Percentiles rank a stretch among this genome's conserved stretches.
Conservation (phyloP, 2,329 filamentous ascomycete genomes). For the Dactylellina haptotyla region DNA sequence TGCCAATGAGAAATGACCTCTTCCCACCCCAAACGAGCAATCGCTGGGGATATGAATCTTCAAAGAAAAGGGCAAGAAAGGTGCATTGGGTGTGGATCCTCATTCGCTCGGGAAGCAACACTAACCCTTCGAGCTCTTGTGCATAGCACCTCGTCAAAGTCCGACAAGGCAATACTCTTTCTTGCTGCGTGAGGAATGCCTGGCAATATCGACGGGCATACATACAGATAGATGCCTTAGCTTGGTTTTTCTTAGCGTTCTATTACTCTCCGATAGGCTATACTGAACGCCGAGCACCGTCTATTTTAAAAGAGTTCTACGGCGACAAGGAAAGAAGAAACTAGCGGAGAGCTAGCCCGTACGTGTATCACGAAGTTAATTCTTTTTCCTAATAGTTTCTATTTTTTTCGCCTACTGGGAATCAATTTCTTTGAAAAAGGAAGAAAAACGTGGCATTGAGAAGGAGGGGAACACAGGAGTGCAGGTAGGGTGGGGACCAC, state of each 20-base stretch:
- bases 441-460: slow-evolving; percentile 35
- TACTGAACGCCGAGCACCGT: too few species aligned
- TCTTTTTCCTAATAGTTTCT: background rate
- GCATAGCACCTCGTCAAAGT: slow-evolving; percentile 4
- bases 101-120: too few species aligned
- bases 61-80: background rate
- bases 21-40: too few species aligned
- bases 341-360: background rate
- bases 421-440: background rate
- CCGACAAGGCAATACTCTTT: slow-evolving; percentile 4
- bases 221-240: background rate
- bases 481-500: slow-evolving; percentile 10
- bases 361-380: slow-evolving; percentile 6
- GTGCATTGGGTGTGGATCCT: too few species aligned
- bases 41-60: too few species aligned
- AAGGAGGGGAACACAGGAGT: slow-evolving; percentile 29
- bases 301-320: too few species aligned
- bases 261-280: background rate
- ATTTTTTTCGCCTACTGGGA: background rate
- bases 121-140: too few species aligned
- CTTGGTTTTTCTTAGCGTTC: background rate
- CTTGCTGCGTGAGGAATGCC: background rate
- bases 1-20: too few species aligned
- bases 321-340: too few species aligned
- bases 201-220: background rate